phyloP scores from a whole-genome alignment of 164 flowering plant genomes.

The grape (Vitis vinifera) region DNA sequence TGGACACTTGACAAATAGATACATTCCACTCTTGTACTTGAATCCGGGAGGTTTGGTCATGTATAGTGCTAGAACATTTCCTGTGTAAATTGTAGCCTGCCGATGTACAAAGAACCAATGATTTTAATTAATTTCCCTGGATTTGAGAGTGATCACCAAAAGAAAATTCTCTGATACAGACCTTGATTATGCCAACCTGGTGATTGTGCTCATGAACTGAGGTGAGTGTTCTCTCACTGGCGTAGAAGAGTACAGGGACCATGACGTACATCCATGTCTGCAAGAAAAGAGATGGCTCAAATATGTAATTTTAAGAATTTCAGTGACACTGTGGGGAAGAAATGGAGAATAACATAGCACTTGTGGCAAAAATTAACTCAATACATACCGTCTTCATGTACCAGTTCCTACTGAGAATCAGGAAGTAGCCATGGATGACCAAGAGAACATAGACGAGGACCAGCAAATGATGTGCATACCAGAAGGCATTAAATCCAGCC shows the following conservation, averaged over 20 bases:
- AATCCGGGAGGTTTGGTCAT: slow-evolving; percentile 85
- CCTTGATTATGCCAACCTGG: slow-evolving; percentile 66
- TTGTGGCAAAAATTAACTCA: not conserved
- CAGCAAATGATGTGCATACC: slow-evolving; percentile 97
- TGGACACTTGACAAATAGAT: slow-evolving; percentile 87
- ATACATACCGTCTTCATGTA: slow-evolving; percentile 68
- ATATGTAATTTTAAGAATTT: too few species aligned
- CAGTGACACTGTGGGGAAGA: too few species aligned
- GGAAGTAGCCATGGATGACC: slow-evolving; percentile 62
- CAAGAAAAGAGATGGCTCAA: slow-evolving; percentile 8
- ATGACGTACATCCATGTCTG: slow-evolving; percentile 97
- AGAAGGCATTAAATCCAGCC: slow-evolving; percentile 96
- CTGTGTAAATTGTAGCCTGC: slow-evolving; percentile 78
- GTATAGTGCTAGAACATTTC: slow-evolving; percentile 85
- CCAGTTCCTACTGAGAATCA: slow-evolving; percentile 59
- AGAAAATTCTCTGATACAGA: slow-evolving; percentile 6
- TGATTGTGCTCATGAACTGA: slow-evolving; percentile 36
- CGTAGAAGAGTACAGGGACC: slow-evolving; percentile 60
- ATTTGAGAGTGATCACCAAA: not conserved
- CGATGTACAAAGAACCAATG: slow-evolving; percentile 9
- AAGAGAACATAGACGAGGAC: slow-evolving; percentile 63
- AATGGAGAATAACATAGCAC: too few species aligned
- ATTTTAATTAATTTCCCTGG: slow-evolving; percentile 4
- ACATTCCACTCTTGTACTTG: slow-evolving; percentile 94
- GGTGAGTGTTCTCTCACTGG: slow-evolving; percentile 54